A percentile compares a stretch with the other conserved stretches of the same genome.
phyloP scores from a whole-genome alignment of 2,329 filamentous ascomycete species.

The Aspergillus ochraceoroseus region DNA sequence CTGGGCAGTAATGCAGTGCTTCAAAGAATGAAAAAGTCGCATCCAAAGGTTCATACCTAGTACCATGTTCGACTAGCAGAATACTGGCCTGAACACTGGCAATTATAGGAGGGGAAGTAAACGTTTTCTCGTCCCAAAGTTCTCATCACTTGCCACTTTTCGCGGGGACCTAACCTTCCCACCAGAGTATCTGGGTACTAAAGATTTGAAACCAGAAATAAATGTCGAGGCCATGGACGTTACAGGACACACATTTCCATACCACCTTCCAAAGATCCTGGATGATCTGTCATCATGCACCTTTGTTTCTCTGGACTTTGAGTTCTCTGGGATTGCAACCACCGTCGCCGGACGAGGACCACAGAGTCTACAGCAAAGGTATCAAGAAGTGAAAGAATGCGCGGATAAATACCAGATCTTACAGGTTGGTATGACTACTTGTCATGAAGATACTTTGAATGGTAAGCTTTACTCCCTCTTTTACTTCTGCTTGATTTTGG shows the following conservation, averaged over 20 bases:
- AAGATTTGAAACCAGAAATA: no score
- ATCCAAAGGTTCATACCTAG: no score
- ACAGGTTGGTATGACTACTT: slow-evolving; percentile 63
- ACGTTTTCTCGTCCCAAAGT: no score
- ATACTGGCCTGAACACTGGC: no score
- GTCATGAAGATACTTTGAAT: slow-evolving; percentile 52
- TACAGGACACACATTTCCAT: slow-evolving; percentile 47
- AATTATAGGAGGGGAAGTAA: no score
- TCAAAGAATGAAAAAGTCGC: no score
- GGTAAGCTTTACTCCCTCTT: slow-evolving; percentile 32
- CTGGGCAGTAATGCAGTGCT: no score
- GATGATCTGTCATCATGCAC: slow-evolving; percentile 54
- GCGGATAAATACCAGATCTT: slow-evolving; percentile 61
- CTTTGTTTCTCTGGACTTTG: slow-evolving; percentile 62
- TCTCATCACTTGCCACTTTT: no score
- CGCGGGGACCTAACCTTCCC: no score
- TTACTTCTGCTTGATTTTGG: no score
- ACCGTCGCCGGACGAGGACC: slow-evolving; percentile 42
- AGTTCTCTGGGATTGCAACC: slow-evolving; percentile 59
- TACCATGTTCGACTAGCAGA: no score
- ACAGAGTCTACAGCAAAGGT: slow-evolving; percentile 54
- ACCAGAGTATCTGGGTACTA: no score
- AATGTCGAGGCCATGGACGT: slow-evolving; percentile 58
- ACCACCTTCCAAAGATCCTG: slow-evolving; percentile 53
- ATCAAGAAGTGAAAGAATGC: slow-evolving; percentile 56